A percentile compares a stretch with the other conserved stretches of the same genome.
These are phyloP conservation scores for Eutrema heterophyllum DNA, from an alignment of 345 rosid species.

Conservation along the genomic window DNA sequence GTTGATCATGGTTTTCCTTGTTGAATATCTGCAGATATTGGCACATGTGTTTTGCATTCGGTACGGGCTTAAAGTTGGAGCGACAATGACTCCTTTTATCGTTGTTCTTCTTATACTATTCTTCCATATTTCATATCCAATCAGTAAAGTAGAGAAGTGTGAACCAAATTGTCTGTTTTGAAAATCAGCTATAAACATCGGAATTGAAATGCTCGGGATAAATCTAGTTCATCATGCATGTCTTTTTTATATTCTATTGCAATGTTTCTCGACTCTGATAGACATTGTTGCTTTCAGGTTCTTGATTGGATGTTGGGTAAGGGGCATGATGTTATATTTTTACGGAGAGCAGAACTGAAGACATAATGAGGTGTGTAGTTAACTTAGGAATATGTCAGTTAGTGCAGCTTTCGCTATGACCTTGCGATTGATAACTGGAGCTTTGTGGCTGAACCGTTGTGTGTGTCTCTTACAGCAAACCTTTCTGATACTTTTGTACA, in stretches of 20 bases:
- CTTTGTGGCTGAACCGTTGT: no score
- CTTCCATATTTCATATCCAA: conserved; percentile 81
- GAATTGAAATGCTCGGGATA: neutral
- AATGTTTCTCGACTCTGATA: neutral
- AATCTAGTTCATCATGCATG: neutral
- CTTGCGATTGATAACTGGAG: no score
- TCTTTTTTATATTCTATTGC: neutral
- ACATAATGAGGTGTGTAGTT: conserved; percentile 68
- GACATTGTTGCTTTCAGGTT: conserved; percentile 37
- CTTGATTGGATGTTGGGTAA: conserved; percentile 96
- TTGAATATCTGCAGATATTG: no score
- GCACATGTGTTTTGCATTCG: no score
- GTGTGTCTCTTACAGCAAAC: no score
- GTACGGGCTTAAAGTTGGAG: no score
- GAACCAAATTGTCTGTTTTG: neutral
- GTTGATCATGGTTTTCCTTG: no score
- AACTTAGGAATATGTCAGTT: no score
- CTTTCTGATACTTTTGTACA: no score
- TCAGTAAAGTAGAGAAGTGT: conserved; percentile 66
- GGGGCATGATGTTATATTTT: conserved; percentile 75
- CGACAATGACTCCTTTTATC: no score
- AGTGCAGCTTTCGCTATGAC: no score
- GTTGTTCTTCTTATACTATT: no score
- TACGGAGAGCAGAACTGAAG: conserved; percentile 89
- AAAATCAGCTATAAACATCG: neutral